Evolutionary conservation across 2,329 filamentous ascomycete species (phyloP), one percentile per base, ranked within the genome.

Genomic region (Diplocarpon rosae): DNA sequence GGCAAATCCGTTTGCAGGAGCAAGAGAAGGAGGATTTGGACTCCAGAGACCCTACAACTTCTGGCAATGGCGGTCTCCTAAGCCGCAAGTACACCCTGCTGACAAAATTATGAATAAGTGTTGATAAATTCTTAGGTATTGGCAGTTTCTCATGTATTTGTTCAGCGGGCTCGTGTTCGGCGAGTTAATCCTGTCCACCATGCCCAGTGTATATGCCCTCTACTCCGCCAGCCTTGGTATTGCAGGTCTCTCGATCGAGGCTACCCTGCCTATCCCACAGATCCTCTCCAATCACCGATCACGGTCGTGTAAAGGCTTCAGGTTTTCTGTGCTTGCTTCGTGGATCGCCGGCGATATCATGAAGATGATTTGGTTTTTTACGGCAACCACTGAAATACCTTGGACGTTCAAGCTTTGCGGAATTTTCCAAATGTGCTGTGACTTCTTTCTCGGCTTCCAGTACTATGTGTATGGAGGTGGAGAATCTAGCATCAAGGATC

Each of bases 301-400:
- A 4, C 70, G 73, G 48, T 86, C 83, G 1, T 87, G 82, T 68
- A 82, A 78, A 62, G 85, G 85, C 5, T 87, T 93, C 64, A 74
- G 85, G 13, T 59, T 87, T 10, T 86, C 80, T 6, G 80, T 93
- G 4, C 67, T 92, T 46, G 75, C 71, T 24, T 87, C 80, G 62
- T 93, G 85, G 85, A 68, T 93, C 42, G 66, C 82, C 2, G 85
- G 85, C 49, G 85, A 93, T 63, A 70, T 75, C 8, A 87, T 92
- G 80, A 93, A 93, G 71, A 83, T 90, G 73, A 84, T 87, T 58
- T 83, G 78, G 78, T 92, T 90, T 67, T 83, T 89, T 49, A 84
- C 80, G 1, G 75, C 81, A 1, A 75, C 72, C 1, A 76, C 76
- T 3, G 69, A 73, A 56, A 85, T 92, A 28, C 85, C 85, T 0